Conservation (phyloP, 257 asterid genomes). For the Solanum pennellii region DNA sequence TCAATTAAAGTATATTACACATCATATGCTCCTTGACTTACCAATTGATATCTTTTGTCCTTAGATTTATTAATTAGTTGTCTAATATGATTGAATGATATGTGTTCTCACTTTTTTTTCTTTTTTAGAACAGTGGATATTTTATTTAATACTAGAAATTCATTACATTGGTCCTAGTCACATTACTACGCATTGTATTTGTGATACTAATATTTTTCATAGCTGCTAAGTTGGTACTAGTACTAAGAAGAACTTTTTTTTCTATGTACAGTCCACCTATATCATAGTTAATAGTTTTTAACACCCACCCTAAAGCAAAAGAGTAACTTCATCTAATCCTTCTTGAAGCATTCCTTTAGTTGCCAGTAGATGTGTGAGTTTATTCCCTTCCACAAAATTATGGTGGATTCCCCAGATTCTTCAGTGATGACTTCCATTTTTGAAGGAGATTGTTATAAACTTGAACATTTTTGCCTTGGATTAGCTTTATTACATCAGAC, state of each 20-base stretch:
- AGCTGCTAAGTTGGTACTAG: not conserved
- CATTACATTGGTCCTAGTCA: not conserved
- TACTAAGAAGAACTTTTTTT: not conserved
- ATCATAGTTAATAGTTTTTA: too few species aligned
- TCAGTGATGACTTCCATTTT: not conserved
- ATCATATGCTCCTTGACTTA: too few species aligned
- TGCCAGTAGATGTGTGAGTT: not conserved
- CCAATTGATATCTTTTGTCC: too few species aligned
- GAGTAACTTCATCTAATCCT: not conserved
- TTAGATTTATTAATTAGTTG: too few species aligned
- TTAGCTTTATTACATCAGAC: not conserved
- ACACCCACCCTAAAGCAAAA: not conserved
- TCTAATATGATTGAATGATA: too few species aligned
- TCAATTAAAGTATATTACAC: too few species aligned
- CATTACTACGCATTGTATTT: not conserved
- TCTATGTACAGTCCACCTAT: not conserved
- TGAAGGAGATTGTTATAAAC: not conserved
- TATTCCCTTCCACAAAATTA: not conserved
- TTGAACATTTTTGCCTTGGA: not conserved
- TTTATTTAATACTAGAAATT: too few species aligned
- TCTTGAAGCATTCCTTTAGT: not conserved
- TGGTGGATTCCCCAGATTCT: not conserved
- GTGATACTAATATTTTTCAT: not conserved
- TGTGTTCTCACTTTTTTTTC: too few species aligned
- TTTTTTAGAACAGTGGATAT: too few species aligned